Evolutionary conservation across 805 yeast genomes (phyloP), one percentile per base, ranked within the genome.

Genomic region (Wickerhamiella sorbophila): DNA sequence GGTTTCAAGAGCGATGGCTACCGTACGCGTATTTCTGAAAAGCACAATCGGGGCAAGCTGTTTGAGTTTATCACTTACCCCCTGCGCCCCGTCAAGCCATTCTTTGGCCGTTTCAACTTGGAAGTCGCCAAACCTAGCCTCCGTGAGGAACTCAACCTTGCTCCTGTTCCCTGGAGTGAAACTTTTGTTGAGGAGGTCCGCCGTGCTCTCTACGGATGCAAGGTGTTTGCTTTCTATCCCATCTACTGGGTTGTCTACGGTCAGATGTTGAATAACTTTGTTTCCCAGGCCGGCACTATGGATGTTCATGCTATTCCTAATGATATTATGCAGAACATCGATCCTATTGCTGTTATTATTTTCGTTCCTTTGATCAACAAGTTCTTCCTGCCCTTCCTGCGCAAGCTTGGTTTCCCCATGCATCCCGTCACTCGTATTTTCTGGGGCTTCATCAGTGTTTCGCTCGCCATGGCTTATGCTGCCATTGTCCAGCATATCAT

Each of bases 301-400:
- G 74, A 78, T 52, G 65, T 72, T 42, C 85, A 81, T 57, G 81
- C 83, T 33, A 68, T 81, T 51, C 91, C 93, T 50, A 82, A 82
- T 57, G 93, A 81, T 66, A 67, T 81, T 52, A 71, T 81, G 65
- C 79, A 76, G 61, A 79, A 75, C 55, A 71, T 82, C 51, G 79
- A 82, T 60, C 80, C 91, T 22, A 64, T 82, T 52, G 77, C 84
- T 32, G 71, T 82, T 51, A 78, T 82, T 51, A 64, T 82, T n/a
- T 76, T 79, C 59, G 78, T 82, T 49, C 93, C 93, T 44, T 66
- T 81, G 50, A 69, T 70, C 60, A 84, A 81, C 58, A 60, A 67
- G 45, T 51, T 67, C n/a, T 44, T 78, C 12, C 81, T 72, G 60
- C 80, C 80, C 37, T 44, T 57, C 32, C 58, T 75, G 47, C 67